phyloP scores from a whole-genome alignment of 257 asterid genomes.

The Gardenia jasminoides region DNA sequence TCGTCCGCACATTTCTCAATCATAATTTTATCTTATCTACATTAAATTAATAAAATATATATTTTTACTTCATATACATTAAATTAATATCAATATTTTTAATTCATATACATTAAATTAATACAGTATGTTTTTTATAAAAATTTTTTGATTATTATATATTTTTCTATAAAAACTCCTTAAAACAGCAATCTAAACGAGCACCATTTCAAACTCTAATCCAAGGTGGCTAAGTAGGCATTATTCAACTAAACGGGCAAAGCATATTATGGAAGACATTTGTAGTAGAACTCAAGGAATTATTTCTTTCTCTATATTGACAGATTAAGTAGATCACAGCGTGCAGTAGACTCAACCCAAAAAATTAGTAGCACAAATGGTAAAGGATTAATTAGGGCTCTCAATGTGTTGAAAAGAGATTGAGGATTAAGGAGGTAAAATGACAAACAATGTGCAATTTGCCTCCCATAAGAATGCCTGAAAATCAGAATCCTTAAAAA shows the following conservation, averaged over 20 bases:
- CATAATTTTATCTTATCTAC: no score
- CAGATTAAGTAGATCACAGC: background rate
- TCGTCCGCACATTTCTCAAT: no score
- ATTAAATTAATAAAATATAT: no score
- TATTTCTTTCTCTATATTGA: background rate
- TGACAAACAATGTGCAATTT: background rate
- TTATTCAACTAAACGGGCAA: background rate
- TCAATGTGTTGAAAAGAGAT: background rate
- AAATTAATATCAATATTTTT: no score
- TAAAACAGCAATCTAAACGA: no score
- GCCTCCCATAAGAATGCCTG: background rate
- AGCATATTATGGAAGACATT: background rate
- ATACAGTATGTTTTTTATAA: no score
- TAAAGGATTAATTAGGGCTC: background rate
- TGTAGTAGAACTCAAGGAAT: background rate
- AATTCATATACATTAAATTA: no score
- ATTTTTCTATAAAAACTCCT: no score
- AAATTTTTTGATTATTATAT: no score
- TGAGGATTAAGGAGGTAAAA: background rate
- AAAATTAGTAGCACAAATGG: background rate
- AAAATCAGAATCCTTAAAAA: background rate
- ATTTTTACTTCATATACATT: no score
- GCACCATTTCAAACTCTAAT: background rate
- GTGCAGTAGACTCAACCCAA: background rate
- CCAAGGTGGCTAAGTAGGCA: background rate